Evolutionary conservation across 352 stramenopile genomes (phyloP).

Genomic region (Elongisporangium prolatum): DNA sequence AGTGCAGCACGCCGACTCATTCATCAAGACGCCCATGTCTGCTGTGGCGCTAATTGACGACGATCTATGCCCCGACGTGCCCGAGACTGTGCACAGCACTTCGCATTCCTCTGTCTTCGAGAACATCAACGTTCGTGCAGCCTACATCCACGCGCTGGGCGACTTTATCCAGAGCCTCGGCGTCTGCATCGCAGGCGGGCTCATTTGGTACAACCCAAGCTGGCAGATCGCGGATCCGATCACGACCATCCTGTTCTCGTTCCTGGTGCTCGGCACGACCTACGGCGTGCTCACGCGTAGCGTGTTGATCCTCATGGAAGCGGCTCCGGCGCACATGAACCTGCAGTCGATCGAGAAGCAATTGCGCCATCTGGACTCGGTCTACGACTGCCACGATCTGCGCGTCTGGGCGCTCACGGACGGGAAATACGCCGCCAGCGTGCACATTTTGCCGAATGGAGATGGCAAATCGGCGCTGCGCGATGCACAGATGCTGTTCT

Average conservation of each 20-base stretch:
- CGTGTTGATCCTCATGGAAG: constrained; percentile 94
- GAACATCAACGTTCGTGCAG: constrained; percentile 97
- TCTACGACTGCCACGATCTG: constrained; percentile 97
- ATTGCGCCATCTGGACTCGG: constrained; percentile 53
- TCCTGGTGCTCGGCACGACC: constrained; percentile 93
- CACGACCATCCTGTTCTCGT: constrained; percentile 95
- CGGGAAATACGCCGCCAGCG: constrained; percentile 82
- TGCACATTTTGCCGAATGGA: constrained; percentile 85
- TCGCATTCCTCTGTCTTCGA: constrained; percentile 43
- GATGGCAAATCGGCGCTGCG: constrained; percentile 41
- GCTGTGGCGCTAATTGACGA: constrained; percentile 67
- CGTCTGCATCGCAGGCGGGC: constrained; percentile 92
- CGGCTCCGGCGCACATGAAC: constrained; percentile 70
- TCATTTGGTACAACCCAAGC: constrained; percentile 96
- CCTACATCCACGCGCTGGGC: constrained; percentile 96
- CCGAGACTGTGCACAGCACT: constrained; percentile 2
- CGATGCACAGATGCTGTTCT: constrained; percentile 48
- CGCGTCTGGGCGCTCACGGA: constrained; percentile 96
- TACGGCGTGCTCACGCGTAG: constrained; percentile 89
- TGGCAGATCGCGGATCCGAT: constrained; percentile 97
- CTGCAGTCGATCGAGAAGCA: constrained; percentile 53
- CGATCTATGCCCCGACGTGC: constrained; percentile 12
- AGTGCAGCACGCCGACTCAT: constrained; percentile 33
- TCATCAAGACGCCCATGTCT: constrained; percentile 72
- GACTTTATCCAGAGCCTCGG: constrained; percentile 96